Evolutionary conservation across 2,329 filamentous ascomycete species (phyloP).

Genomic region (Epichloe scottii): DNA sequence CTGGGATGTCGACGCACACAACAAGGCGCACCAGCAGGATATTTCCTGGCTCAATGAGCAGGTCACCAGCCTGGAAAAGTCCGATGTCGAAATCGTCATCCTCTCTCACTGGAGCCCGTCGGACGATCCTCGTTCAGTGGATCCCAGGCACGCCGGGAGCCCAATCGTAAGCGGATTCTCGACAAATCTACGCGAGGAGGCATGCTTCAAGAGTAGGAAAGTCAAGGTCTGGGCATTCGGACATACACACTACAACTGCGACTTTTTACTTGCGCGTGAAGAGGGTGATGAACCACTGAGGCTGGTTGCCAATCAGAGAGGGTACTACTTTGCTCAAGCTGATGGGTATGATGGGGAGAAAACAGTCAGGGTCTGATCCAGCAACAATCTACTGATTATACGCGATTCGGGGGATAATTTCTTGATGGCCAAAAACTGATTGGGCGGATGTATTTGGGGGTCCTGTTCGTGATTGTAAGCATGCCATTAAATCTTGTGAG

Average conservation of each 20-base stretch:
- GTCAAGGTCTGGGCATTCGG: slow-evolving; percentile 36
- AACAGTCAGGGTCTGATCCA: not conserved
- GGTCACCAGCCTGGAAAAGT: slow-evolving; percentile 14
- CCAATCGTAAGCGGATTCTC: slow-evolving; percentile 21
- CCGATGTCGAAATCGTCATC: slow-evolving; percentile 18
- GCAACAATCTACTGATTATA: too few relatives aligned
- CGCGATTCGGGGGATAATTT: too few relatives aligned
- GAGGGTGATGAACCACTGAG: slow-evolving; percentile 14
- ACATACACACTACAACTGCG: slow-evolving; percentile 36
- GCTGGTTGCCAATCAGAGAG: slow-evolving; percentile 27
- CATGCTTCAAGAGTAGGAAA: slow-evolving; percentile 20
- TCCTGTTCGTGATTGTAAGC: too few relatives aligned
- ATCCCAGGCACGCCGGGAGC: slow-evolving; percentile 22
- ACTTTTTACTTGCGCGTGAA: slow-evolving; percentile 18
- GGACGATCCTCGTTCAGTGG: slow-evolving; percentile 17
- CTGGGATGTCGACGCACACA: slow-evolving; percentile 27
- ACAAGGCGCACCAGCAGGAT: slow-evolving; percentile 24
- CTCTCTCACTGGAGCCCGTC: slow-evolving; percentile 32
- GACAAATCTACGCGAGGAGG: slow-evolving; percentile 24
- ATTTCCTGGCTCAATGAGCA: slow-evolving; percentile 30
- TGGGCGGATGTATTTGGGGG: too few relatives aligned
- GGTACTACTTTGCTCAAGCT: slow-evolving; percentile 27
- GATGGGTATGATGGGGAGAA: slow-evolving; percentile 18
- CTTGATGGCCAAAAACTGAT: too few relatives aligned
- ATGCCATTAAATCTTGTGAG: too few relatives aligned